Evolutionary conservation across 495 filamentous ascomycete species (phyloP).

Genomic region (Tirmania nivea): DNA sequence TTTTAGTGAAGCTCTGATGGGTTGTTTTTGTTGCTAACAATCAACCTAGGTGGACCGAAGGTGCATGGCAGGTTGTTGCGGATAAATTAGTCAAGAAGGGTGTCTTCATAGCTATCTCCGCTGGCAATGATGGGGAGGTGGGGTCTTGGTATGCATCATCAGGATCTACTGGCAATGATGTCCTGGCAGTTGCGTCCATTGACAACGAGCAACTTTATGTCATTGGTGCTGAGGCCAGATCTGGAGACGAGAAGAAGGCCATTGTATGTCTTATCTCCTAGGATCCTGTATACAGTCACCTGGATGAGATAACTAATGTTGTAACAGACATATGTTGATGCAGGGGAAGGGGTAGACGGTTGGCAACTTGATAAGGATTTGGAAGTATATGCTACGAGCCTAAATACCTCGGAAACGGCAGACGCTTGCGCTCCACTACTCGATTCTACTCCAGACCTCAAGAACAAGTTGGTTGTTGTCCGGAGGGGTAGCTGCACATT

Average conservation of each 20-base stretch:
- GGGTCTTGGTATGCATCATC: conserved; percentile 35
- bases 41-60: conserved; percentile 26
- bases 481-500: conserved; percentile 32
- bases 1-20: not conserved
- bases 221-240: conserved; percentile 19
- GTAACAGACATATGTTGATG: conserved; percentile 19
- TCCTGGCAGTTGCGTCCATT: conserved; percentile 32
- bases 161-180: conserved; percentile 29
- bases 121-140: conserved; percentile 30
- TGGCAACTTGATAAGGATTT: conserved; percentile 19
- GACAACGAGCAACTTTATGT: conserved; percentile 26
- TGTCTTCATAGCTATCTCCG: conserved; percentile 32
- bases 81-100: conserved; percentile 33
- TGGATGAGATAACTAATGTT: not conserved
- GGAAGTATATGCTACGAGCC: conserved; percentile 29
- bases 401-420: conserved; percentile 26
- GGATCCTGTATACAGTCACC: not conserved
- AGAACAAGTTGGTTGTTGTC: conserved; percentile 30
- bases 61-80: conserved; percentile 31
- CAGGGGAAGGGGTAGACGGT: conserved; percentile 11
- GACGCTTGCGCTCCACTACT: conserved; percentile 28
- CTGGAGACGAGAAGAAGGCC: conserved; percentile 12
- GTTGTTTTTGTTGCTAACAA: too few relatives aligned
- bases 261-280: not conserved
- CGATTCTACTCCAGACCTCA: conserved; percentile 28